phyloP scores from a whole-genome alignment of 768 basidiomycete genomes.

The Mycena polygramma region DNA sequence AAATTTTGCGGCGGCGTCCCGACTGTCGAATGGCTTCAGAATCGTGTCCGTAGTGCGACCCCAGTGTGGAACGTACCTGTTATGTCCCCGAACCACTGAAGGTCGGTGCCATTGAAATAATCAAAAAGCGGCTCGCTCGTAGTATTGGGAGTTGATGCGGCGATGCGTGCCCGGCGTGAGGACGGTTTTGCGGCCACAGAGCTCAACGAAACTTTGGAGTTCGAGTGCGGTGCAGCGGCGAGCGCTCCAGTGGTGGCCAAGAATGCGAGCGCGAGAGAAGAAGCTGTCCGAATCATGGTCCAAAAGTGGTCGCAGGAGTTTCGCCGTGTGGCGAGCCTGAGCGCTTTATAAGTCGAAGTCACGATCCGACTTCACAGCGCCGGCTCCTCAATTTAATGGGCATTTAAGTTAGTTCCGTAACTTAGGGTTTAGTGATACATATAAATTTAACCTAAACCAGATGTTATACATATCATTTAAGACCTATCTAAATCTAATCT shows the following conservation, averaged over 20 bases:
- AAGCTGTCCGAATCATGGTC: background rate
- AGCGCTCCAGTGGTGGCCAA: background rate
- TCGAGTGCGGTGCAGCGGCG: conserved; percentile 2
- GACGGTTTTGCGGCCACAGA: background rate
- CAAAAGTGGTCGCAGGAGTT: background rate
- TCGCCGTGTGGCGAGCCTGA: no score
- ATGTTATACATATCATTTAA: no score
- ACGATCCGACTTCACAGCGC: no score
- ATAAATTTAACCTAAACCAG: no score
- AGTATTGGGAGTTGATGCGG: background rate
- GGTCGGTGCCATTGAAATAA: conserved; percentile 40
- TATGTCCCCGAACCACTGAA: conserved; percentile 40
- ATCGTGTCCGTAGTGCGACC: background rate
- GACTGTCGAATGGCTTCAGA: conserved; percentile 18
- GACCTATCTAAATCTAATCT: background rate
- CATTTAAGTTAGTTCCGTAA: no score
- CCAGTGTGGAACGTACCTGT: background rate
- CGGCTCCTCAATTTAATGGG: no score
- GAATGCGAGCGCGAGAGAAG: background rate
- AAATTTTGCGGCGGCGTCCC: conserved; percentile 40
- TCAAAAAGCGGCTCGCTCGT: conserved; percentile 34
- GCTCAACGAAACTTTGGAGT: conserved; percentile 2
- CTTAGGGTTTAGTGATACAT: no score
- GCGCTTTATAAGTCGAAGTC: background rate
- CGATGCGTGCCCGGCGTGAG: conserved; percentile 1